A percentile compares a stretch with the other conserved stretches of the same genome.
phyloP scores from a whole-genome alignment of 2,329 filamentous ascomycete genomes.

The Colletotrichum australisinense region DNA sequence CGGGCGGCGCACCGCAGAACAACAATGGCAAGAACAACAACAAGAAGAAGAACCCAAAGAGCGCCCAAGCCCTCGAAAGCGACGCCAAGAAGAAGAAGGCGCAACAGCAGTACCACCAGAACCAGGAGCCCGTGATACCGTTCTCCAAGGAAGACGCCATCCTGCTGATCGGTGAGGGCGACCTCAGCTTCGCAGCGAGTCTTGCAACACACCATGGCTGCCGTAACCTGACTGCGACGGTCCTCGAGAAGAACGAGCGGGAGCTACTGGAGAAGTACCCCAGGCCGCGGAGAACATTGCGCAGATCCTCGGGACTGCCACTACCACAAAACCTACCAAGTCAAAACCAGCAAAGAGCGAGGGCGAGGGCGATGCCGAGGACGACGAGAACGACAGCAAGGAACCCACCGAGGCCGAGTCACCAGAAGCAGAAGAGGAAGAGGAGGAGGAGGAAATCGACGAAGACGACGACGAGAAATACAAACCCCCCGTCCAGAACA shows the following conservation, averaged over 20 bases:
- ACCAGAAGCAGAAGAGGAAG: constrained; percentile 19
- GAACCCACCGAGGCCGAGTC: background rate
- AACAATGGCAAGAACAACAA: constrained; percentile 33
- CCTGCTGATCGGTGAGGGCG: constrained; percentile 82
- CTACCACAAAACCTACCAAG: background rate
- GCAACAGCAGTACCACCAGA: constrained; percentile 40
- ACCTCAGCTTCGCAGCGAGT: constrained; percentile 81
- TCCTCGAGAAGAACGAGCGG: constrained; percentile 67
- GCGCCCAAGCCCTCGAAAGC: constrained; percentile 28
- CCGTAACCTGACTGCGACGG: constrained; percentile 75
- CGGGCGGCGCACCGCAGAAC: constrained; percentile 19
- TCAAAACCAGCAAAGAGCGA: constrained; percentile 14
- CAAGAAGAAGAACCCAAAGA: constrained; percentile 30
- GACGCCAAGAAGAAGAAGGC: constrained; percentile 35
- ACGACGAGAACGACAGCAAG: constrained; percentile 1
- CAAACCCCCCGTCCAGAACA: constrained; percentile 39
- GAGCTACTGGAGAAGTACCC: constrained; percentile 78
- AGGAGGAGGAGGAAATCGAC: constrained; percentile 34
- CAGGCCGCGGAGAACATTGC: constrained; percentile 71
- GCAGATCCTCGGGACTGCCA: constrained; percentile 50
- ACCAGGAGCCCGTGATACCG: constrained; percentile 68
- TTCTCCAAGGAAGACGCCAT: constrained; percentile 76
- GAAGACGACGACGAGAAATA: constrained; percentile 28
- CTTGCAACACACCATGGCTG: constrained; percentile 75
- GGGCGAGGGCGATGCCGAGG: constrained; percentile 14